These are phyloP conservation scores for Keqinozyma sinolaborantium DNA, from an alignment of 1,139 yeast species.

Conservation along the genomic window DNA sequence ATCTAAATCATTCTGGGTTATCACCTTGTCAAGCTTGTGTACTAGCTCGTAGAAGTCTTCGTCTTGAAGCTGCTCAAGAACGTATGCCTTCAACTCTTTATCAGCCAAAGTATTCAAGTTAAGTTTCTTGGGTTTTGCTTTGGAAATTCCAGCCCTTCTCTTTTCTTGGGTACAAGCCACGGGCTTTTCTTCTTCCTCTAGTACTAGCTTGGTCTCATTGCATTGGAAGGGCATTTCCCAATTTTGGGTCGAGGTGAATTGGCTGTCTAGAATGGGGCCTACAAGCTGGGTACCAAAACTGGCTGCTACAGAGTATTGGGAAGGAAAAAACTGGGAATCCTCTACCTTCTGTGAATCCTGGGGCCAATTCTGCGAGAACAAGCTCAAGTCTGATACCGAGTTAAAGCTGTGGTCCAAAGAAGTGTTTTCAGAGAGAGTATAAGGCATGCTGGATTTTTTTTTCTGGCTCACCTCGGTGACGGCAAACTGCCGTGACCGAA, in stretches of 20 bases:
- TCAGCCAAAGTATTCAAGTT: no score
- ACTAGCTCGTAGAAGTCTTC: background rate
- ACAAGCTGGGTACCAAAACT: background rate
- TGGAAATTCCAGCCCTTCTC: background rate
- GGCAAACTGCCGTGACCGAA: no score
- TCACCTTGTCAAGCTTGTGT: no score
- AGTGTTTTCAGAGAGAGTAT: no score
- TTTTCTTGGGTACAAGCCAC: conserved; percentile 1
- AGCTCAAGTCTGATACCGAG: background rate
- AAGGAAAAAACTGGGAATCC: background rate
- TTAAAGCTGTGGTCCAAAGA: background rate
- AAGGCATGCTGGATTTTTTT: no score
- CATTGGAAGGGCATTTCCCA: background rate
- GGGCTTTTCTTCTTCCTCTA: background rate
- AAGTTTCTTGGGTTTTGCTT: background rate
- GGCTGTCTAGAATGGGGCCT: background rate
- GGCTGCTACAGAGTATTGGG: background rate
- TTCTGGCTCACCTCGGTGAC: no score
- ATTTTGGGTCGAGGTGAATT: background rate
- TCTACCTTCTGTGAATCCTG: background rate
- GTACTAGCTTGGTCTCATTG: no score
- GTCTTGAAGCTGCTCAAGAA: background rate
- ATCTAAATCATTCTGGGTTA: no score
- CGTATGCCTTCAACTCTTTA: background rate
- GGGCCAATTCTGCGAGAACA: background rate